Evolutionary conservation across 2,329 filamentous ascomycete genomes (phyloP), one percentile per base, ranked within the genome.

Genomic region (Phialocephala sp.): DNA sequence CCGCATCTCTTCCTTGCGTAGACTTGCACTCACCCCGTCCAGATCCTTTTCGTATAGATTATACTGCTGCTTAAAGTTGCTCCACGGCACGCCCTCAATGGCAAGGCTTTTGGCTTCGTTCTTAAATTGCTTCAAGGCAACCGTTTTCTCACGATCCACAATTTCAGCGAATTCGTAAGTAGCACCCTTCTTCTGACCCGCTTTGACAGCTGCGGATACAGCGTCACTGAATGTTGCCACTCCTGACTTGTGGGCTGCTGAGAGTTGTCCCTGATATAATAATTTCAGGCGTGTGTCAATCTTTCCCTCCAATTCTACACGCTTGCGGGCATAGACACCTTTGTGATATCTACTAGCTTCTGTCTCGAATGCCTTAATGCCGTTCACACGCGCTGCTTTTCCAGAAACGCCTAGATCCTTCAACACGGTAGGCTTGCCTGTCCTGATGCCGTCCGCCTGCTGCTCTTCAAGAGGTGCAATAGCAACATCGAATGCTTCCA

Each of bases 281-380:
- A 89, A 83, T 81, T 97, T 98, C 60, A 99, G 84, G 39, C 95
- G 87, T n/a, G 87, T 84, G 76, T 98, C 95, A 45, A 97, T 86
- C 79, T 97, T 97, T 73, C 82, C 83, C 76, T 95, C 92, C 8
- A 99, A 85, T 76, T 99, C 95, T 1, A 87, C 84, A 69, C 88
- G 88, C 81, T 99, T 99, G 65, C 92, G 87, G 70, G 88, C 84
- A 78, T 95, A 99, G 18, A 99, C 95, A 20, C 91, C 93, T 81
- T 98, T 98, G 83, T 98, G 95, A 77, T 99, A 99, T 69, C 95
- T 86, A 76, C 94, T 94, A 1, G 95, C 95, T 76, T 97, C 93
- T 0, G 86, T 87, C 76, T 97, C 93, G 73, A 99, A 99, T n/a
- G 88, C 88, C 73, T 90, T 90, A 66, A 97, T 81, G 37, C 91